Evolutionary conservation across 495 filamentous ascomycete genomes (phyloP).

Genomic region (Cudoniella acicularis): DNA sequence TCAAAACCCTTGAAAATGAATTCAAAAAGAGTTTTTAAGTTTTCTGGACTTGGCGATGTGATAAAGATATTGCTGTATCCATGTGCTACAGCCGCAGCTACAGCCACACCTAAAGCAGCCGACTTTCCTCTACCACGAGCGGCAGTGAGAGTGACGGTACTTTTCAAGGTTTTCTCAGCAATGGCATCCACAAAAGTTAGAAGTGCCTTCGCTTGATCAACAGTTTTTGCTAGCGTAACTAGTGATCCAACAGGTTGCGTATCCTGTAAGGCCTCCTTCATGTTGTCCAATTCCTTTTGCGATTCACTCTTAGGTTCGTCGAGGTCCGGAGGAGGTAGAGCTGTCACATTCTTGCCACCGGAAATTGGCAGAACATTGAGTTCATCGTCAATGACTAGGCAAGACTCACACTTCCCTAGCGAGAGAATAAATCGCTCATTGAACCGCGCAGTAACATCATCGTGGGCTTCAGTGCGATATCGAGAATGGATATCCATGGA

Average conservation of each 20-base stretch:
- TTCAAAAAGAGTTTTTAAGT: conserved; percentile 96
- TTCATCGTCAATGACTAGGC: conserved; percentile 96
- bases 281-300: conserved; percentile 74
- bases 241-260: conserved; percentile 82
- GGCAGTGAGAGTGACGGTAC: conserved; percentile 90
- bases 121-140: conserved; percentile 97
- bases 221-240: conserved; percentile 78
- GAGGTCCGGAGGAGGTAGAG: conserved; percentile 67
- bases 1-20: conserved; percentile 99
- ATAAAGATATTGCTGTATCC: conserved; percentile 99
- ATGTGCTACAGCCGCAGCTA: conserved; percentile 90
- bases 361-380: conserved; percentile 97
- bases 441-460: conserved; percentile 92
- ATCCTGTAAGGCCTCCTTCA: conserved; percentile 84
- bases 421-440: conserved; percentile 98
- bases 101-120: conserved; percentile 87
- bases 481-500: conserved; percentile 98
- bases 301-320: conserved; percentile 61
- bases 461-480: conserved; percentile 95
- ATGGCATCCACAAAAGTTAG: conserved; percentile 96
- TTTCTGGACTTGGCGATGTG: conserved; percentile 96
- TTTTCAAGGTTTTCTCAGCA: conserved; percentile 89
- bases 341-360: conserved; percentile 87
- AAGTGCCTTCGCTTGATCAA: conserved; percentile 93
- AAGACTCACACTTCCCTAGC: conserved; percentile 88